phyloP scores from a whole-genome alignment of 2,329 filamentous ascomycete species.

The Penicillium psychrosexuale region DNA sequence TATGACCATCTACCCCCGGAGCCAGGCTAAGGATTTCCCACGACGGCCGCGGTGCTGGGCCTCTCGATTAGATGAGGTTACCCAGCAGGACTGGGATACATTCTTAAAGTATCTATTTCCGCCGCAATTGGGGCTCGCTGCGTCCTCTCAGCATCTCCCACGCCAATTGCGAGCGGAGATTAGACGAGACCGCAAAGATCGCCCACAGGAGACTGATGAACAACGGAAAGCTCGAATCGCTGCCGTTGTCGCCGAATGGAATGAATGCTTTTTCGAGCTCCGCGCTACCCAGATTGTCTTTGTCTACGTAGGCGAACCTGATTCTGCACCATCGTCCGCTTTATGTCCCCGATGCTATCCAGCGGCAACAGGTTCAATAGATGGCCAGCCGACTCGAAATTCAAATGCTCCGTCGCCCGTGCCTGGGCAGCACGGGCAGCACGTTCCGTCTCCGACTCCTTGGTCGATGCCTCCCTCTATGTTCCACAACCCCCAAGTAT shows the following conservation, averaged over 20 bases:
- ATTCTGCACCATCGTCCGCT: conserved; percentile 33
- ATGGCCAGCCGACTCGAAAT: conserved; percentile 6
- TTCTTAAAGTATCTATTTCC: conserved; percentile 45
- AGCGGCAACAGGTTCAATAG: conserved; percentile 30
- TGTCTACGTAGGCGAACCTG: conserved; percentile 36
- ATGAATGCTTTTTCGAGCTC: conserved; percentile 41
- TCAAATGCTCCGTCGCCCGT: conserved; percentile 12
- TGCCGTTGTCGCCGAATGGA: conserved; percentile 45
- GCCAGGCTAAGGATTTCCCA: conserved; percentile 42
- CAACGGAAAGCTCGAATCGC: conserved; percentile 38
- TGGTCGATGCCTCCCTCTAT: conserved; percentile 16
- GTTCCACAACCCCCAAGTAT: conserved; percentile 9
- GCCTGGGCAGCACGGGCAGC: conserved; percentile 16
- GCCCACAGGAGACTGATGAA: conserved; percentile 42
- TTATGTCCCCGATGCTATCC: conserved; percentile 43
- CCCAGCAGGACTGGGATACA: conserved; percentile 44
- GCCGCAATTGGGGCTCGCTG: conserved; percentile 36
- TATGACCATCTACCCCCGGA: conserved; percentile 41
- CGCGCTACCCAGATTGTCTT: conserved; percentile 35
- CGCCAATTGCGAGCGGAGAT: conserved; percentile 41
- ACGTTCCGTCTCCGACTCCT: conserved; percentile 9
- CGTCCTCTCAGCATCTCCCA: conserved; percentile 36
- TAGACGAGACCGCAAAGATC: conserved; percentile 42
- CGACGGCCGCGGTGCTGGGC: conserved; percentile 43
- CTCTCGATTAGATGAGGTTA: conserved; percentile 32